phyloP scores from a whole-genome alignment of 176 grass and related monocot species.

The Bothriochloa decipiens region DNA sequence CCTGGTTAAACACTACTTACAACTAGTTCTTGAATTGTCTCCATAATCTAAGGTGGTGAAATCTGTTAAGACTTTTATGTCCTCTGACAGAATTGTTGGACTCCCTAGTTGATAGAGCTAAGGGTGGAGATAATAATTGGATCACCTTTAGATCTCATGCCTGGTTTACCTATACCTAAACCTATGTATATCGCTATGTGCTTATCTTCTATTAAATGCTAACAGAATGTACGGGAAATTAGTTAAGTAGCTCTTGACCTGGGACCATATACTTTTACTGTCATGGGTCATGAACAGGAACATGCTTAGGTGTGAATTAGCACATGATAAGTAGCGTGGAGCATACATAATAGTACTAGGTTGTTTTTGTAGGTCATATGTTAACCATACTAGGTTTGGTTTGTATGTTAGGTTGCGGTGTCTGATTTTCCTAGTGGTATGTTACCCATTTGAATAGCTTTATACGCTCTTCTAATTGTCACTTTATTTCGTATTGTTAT shows the following conservation, averaged over 20 bases:
- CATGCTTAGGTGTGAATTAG: constrained; percentile 4
- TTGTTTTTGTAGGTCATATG: neutral
- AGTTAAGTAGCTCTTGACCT: constrained; percentile 40
- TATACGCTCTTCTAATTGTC: constrained; percentile 6
- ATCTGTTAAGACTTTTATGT: constrained; percentile 29
- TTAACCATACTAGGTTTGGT: neutral
- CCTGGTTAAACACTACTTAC: constrained; percentile 30
- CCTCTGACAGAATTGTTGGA: constrained; percentile 37
- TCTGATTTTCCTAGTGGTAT: neutral
- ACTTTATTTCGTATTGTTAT: neutral
- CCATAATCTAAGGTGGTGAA: constrained; percentile 33
- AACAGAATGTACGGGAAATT: constrained; percentile 21
- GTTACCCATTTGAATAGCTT: constrained; percentile 19
- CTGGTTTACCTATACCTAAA: constrained; percentile 38
- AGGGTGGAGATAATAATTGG: constrained; percentile 39
- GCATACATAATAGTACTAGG: constrained; percentile 12
- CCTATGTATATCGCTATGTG: constrained; percentile 10
- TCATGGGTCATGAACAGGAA: constrained; percentile 1
- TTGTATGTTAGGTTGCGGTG: constrained; percentile 8
- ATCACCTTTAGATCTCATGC: constrained; percentile 32
- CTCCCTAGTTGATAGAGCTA: constrained; percentile 21
- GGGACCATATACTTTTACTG: constrained; percentile 29
- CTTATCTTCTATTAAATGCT: constrained; percentile 29
- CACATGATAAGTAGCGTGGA: constrained; percentile 14
- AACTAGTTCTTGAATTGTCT: constrained; percentile 34